A percentile compares a stretch with the other conserved stretches of the same genome.
phyloP scores from a whole-genome alignment of 441 rosid species.

The Euphorbia celastroides region DNA sequence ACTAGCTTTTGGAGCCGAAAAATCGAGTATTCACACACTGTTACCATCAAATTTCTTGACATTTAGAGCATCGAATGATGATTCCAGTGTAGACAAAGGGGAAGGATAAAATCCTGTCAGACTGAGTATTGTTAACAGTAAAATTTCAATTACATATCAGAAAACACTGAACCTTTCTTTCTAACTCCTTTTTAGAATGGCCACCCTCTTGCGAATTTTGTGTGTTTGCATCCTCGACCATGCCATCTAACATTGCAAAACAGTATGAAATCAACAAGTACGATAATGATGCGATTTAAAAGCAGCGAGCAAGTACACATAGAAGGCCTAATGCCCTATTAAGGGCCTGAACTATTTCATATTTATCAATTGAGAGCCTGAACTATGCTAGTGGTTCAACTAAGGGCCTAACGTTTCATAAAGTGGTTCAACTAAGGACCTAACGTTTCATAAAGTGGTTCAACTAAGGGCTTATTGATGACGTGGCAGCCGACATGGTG shows the following conservation, averaged over 20 bases:
- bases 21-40: no score
- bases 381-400: no score
- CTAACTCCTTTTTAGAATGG: slow-evolving; percentile 52
- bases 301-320: neutral
- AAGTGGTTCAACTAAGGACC: no score
- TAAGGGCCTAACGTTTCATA: no score
- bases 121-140: slow-evolving; percentile 13
- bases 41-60: slow-evolving; percentile 88
- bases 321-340: no score
- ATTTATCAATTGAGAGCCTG: no score
- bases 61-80: slow-evolving; percentile 81
- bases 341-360: no score
- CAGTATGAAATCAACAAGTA: slow-evolving; percentile 18
- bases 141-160: slow-evolving; percentile 5
- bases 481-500: no score
- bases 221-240: slow-evolving; percentile 33
- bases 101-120: slow-evolving; percentile 28
- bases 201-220: slow-evolving; percentile 45
- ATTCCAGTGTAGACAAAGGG: slow-evolving; percentile 77
- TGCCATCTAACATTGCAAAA: slow-evolving; percentile 36
- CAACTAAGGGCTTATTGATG: no score
- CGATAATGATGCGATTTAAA: neutral
- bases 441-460: no score
- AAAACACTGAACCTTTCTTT: slow-evolving; percentile 51
- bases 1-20: no score